Conservation (phyloP, 1,139 yeast species). For the Hyphopichia pseudoburtonii region DNA sequence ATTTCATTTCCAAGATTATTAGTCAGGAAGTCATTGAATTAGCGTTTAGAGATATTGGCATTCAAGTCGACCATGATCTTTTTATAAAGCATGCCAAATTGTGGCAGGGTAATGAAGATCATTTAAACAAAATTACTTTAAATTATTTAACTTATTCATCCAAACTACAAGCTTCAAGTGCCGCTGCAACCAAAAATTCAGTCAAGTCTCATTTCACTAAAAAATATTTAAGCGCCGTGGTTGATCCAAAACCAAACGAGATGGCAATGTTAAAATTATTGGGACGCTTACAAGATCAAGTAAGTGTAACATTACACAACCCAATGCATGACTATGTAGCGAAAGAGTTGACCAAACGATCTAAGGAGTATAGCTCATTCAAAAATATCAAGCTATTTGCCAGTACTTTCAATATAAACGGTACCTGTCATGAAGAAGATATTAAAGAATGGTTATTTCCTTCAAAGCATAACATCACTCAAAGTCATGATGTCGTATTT, state of each 20-base stretch:
- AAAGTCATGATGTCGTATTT: slow-evolving; percentile 63
- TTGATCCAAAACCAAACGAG: slow-evolving; percentile 43
- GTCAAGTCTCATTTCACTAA: slow-evolving; percentile 48
- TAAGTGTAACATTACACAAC: slow-evolving; percentile 52
- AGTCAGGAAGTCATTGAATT: slow-evolving; percentile 61
- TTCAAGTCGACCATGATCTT: slow-evolving; percentile 38
- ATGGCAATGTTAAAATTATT: slow-evolving; percentile 48
- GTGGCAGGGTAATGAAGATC: slow-evolving; percentile 62
- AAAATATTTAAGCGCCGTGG: slow-evolving; percentile 44
- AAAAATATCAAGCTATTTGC: slow-evolving; percentile 56
- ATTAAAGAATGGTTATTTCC: slow-evolving; percentile 64
- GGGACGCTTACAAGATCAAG: slow-evolving; percentile 51
- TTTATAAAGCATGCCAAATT: slow-evolving; percentile 52
- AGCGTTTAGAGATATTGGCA: slow-evolving; percentile 55
- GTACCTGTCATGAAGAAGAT: slow-evolving; percentile 52
- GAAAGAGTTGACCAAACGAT: slow-evolving; percentile 48
- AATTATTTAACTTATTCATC: slow-evolving; percentile 36
- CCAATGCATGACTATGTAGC: slow-evolving; percentile 73
- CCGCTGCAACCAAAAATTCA: slow-evolving; percentile 32
- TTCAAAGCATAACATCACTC: slow-evolving; percentile 10
- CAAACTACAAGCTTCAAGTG: slow-evolving; percentile 32
- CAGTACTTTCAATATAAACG: slow-evolving; percentile 74
- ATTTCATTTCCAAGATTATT: slow-evolving; percentile 56
- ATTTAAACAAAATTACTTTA: slow-evolving; percentile 43
- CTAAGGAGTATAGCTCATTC: slow-evolving; percentile 49